Conservation (phyloP, 2,329 filamentous ascomycete species). For the Blastomyces silverae region DNA sequence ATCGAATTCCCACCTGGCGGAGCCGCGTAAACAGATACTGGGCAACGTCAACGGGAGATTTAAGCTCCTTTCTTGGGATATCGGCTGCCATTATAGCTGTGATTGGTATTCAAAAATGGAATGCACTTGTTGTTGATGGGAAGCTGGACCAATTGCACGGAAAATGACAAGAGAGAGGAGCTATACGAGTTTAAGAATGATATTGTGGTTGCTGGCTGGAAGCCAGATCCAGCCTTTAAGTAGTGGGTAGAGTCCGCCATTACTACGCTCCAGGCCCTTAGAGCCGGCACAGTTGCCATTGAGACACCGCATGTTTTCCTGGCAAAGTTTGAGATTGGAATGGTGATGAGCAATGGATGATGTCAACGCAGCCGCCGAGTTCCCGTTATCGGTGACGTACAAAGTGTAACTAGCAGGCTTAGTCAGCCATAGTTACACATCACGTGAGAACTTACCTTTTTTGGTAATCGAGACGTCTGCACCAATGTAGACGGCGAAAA, state of each 20-base stretch:
- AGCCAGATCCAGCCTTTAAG: slow-evolving; percentile 2
- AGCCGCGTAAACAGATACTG: slow-evolving; percentile 48
- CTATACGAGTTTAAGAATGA: not conserved
- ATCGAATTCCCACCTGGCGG: slow-evolving; percentile 44
- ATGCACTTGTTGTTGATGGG: not conserved
- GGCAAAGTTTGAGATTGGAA: not conserved
- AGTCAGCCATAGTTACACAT: too few relatives aligned
- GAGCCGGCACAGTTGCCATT: not conserved
- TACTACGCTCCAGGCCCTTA: not conserved
- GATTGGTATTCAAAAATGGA: not conserved
- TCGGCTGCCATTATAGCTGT: slow-evolving; percentile 32
- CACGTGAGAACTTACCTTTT: not conserved
- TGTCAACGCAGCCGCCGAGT: slow-evolving; percentile 4
- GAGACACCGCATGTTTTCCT: not conserved
- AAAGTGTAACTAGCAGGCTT: not conserved
- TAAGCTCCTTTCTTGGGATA: slow-evolving; percentile 41
- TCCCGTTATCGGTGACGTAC: not conserved
- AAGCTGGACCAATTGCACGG: slow-evolving; percentile 1
- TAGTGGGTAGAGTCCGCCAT: not conserved
- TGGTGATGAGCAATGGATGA: slow-evolving; percentile 4
- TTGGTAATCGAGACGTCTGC: not conserved
- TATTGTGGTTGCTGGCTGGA: not conserved
- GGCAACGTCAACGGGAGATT: slow-evolving; percentile 40
- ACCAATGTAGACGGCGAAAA: not conserved
- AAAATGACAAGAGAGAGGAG: not conserved